Base-by-base conservation (phyloP, 768 basidiomycete species). In the Infundibulicybe gibba region DNA sequence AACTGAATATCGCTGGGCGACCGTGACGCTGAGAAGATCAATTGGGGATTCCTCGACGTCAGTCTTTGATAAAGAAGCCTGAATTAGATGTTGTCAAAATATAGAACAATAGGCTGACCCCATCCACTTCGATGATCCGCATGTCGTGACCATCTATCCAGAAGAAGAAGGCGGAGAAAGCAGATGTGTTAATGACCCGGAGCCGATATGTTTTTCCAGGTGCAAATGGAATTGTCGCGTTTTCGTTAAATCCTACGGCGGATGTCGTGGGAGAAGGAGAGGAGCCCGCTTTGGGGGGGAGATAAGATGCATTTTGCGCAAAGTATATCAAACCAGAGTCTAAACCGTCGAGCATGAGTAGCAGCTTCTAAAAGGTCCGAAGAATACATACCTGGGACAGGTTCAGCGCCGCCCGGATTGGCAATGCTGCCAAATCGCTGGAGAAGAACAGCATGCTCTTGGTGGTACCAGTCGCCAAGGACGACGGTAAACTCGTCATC, bases 391-490 rank as follows among this genome's bases (percentile, higher is more conserved):
- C 90, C 75, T n/a, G 93, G 93, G 12, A 95, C 77, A 16, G 94
- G 94, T 59, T 97, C 94, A 0, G 83, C 83, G 15, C 93, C 94
- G 17, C 77, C 79, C 0, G 94, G 94, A 62, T 95, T 88, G 6
- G 75, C 68, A 35, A 81, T 73, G 59, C 64, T 85, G 60, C 93
- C 66, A 64, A 91, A 94, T 31, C 77, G 62, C 19, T 81, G 62
- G 43, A 89, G 42, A 31, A 95, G 76, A 8, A 64, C 70, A 1
- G 65, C 40, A 49, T 92, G 88, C 61, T 90, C 73, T 5, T 83
- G 61, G 60, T 97, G 92, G 60, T 97, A 97, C 94, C 95, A 98
- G 62, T 97, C 94, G 5, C 83, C 79, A 1, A 97, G 70, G 49
- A 93, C 60, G 53, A 98, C 71, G 15, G 89, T 94, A 67, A 81